Conservation (phyloP, 805 yeast genomes). For the Ogataea wickerhamii region DNA sequence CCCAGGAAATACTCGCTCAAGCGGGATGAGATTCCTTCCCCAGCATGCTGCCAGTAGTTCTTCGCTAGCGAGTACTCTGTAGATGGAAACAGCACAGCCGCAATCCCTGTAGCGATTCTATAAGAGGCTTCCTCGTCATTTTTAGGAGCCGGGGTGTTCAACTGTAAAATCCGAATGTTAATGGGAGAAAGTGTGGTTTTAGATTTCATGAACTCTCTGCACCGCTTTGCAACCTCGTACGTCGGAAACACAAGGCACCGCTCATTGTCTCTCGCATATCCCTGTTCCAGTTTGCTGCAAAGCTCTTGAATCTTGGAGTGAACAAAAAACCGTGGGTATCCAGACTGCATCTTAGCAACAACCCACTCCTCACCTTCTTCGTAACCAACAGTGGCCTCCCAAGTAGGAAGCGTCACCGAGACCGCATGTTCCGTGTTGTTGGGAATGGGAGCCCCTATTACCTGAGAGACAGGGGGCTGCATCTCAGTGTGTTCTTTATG, state of each 20-base stretch:
- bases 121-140: slow-evolving; percentile 55
- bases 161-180: slow-evolving; percentile 61
- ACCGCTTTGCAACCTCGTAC: slow-evolving; percentile 73
- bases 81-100: slow-evolving; percentile 73
- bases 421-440: slow-evolving; percentile 90
- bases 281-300: slow-evolving; percentile 49
- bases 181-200: slow-evolving; percentile 35
- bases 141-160: slow-evolving; percentile 66
- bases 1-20: slow-evolving; percentile 79
- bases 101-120: slow-evolving; percentile 63
- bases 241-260: slow-evolving; percentile 72
- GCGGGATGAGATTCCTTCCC: slow-evolving; percentile 93
- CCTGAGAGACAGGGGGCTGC: slow-evolving; percentile 32
- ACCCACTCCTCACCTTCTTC: slow-evolving; percentile 89
- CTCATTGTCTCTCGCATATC: slow-evolving; percentile 81
- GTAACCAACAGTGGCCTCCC: slow-evolving; percentile 91
- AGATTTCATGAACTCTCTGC: slow-evolving; percentile 70
- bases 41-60: slow-evolving; percentile 95
- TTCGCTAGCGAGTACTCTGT: slow-evolving; percentile 62
- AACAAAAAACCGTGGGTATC: slow-evolving; percentile 84
- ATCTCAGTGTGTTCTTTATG: no score
- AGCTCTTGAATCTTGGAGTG: slow-evolving; percentile 60
- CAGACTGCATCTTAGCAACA: slow-evolving; percentile 70
- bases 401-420: slow-evolving; percentile 90
- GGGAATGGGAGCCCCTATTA: slow-evolving; percentile 83